Conservation (phyloP, 2,329 filamentous ascomycete species). For the Nemania abortiva region DNA sequence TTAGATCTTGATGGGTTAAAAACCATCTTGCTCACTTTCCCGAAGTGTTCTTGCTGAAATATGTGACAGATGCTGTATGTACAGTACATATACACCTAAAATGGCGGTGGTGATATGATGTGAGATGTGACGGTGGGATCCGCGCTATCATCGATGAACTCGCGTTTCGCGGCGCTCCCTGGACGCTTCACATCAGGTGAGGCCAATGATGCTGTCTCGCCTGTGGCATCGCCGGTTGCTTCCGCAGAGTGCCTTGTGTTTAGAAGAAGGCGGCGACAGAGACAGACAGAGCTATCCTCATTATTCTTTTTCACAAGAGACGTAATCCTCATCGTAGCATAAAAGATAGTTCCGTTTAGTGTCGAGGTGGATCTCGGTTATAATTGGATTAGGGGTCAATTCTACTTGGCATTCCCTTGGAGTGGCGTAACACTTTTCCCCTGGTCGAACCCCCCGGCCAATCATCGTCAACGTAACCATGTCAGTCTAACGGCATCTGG, state of each 20-base stretch:
- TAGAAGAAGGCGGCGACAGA: conserved; percentile 4
- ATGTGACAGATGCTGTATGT: background rate
- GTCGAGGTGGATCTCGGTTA: conserved; percentile 29
- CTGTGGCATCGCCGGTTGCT: conserved; percentile 26
- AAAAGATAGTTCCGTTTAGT: conserved; percentile 6
- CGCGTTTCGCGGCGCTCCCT: conserved; percentile 16
- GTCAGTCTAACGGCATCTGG: conserved; percentile 17
- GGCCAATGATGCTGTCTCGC: conserved; percentile 21
- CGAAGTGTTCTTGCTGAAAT: background rate
- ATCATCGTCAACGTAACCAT: conserved; percentile 7
- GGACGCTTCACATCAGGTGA: conserved; percentile 26
- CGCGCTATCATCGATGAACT: conserved; percentile 8
- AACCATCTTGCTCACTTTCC: conserved; percentile 25
- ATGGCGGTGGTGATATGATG: background rate
- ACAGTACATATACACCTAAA: background rate
- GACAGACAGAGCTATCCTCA: conserved; percentile 1
- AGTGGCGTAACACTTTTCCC: conserved; percentile 20
- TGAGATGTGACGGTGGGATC: background rate
- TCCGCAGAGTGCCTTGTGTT: conserved; percentile 2
- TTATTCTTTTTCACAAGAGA: conserved; percentile 5
- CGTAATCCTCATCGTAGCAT: conserved; percentile 19
- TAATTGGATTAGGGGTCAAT: conserved; percentile 30
- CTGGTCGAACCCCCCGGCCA: conserved; percentile 9
- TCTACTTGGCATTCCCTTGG: conserved; percentile 28
- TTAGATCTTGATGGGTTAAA: conserved; percentile 33